These are phyloP conservation scores for Acanthamoeba divionensis DNA, from an alignment of 208 protist species.

Conservation along the genomic window DNA sequence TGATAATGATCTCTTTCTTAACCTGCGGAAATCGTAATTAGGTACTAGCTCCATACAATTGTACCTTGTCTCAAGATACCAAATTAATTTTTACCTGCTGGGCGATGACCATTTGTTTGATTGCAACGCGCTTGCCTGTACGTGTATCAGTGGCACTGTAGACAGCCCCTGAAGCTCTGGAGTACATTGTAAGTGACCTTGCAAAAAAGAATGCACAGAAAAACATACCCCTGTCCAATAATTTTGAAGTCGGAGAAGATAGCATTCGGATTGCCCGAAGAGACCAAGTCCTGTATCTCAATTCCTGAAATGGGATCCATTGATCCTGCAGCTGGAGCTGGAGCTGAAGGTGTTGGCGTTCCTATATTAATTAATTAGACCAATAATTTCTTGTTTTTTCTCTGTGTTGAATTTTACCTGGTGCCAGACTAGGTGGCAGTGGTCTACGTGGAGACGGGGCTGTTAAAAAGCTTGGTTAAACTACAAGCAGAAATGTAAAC, in stretches of 20 bases:
- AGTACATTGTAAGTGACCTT: neutral
- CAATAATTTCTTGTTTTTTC: no score
- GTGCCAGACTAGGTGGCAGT: no score
- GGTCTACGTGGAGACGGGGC: no score
- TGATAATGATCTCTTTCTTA: slow-evolving; percentile 10
- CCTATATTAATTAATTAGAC: no score
- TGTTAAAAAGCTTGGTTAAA: no score
- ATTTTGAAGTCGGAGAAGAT: slow-evolving; percentile 1
- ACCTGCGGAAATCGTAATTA: no score
- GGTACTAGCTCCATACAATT: no score
- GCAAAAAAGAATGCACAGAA: neutral
- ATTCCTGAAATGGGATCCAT: neutral
- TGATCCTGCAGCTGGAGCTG: no score
- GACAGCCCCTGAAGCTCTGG: slow-evolving; percentile 20
- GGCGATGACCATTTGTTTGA: slow-evolving; percentile 49
- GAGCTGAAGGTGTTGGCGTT: no score
- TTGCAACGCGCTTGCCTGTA: neutral
- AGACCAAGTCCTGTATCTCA: slow-evolving; percentile 9
- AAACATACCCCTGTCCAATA: neutral
- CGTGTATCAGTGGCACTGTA: slow-evolving; percentile 1
- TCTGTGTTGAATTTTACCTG: no score
- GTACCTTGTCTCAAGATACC: no score
- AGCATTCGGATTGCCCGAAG: neutral
- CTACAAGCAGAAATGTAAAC: no score
- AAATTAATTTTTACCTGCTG: slow-evolving; percentile 16